phyloP scores from a whole-genome alignment of 495 filamentous ascomycete species.

The Clavariopsis aquatica region DNA sequence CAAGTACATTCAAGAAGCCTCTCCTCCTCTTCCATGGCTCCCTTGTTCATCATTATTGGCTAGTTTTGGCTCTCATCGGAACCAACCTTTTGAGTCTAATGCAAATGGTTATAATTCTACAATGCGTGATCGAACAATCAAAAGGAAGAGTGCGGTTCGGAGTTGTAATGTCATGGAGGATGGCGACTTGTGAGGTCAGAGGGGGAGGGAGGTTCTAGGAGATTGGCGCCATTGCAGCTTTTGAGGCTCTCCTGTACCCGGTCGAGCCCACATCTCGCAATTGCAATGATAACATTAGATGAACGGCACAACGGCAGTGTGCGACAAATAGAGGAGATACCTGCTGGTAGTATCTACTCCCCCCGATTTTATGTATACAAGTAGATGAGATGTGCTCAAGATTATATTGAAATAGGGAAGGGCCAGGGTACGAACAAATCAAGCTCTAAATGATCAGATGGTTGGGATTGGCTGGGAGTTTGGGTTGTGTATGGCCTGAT shows the following conservation, averaged over 20 bases:
- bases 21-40: slow-evolving; percentile 14
- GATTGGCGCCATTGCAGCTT: slow-evolving; percentile 3
- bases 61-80: slow-evolving; percentile 3
- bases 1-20: slow-evolving; percentile 23
- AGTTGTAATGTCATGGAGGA: not conserved
- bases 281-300: slow-evolving; percentile 16
- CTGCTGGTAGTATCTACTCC: not conserved
- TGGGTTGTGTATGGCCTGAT: not conserved
- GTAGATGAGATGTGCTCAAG: slow-evolving; percentile 24
- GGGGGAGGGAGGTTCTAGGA: not conserved
- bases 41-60: not conserved
- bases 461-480: slow-evolving; percentile 19
- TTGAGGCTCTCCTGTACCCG: slow-evolving; percentile 11
- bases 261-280: slow-evolving; percentile 2
- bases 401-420: slow-evolving; percentile 20
- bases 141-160: not conserved
- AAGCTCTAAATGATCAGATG: slow-evolving; percentile 8
- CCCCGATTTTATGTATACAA: slow-evolving; percentile 14
- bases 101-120: no score
- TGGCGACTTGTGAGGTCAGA: not conserved
- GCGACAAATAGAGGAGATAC: slow-evolving; percentile 11
- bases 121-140: not conserved
- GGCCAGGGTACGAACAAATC: slow-evolving; percentile 17
- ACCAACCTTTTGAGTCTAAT: no score
- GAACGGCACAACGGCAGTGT: slow-evolving; percentile 10